A percentile compares a stretch with the other conserved stretches of the same genome.
phyloP scores from a whole-genome alignment of 331 rosid genomes.

The Malus hybrid region DNA sequence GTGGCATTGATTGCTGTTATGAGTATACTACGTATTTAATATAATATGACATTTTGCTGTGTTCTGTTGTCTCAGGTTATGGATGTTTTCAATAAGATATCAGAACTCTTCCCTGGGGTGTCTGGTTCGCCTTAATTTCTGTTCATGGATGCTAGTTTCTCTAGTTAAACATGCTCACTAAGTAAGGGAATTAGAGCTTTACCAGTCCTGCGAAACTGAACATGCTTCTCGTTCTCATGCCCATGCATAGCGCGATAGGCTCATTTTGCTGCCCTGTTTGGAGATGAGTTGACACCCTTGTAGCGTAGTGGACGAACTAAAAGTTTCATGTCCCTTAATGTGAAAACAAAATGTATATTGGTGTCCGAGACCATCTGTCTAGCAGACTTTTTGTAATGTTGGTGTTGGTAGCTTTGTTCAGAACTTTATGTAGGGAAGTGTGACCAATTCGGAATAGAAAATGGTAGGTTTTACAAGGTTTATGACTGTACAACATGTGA shows the following conservation, averaged over 20 bases:
- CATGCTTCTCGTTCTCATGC: not conserved
- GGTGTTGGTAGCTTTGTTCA: not conserved
- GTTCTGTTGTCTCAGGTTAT: constrained; percentile 50
- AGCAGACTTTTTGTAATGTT: constrained; percentile 1
- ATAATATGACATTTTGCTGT: not conserved
- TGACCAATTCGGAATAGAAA: not conserved
- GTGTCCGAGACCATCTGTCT: not conserved
- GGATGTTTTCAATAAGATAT: constrained; percentile 87
- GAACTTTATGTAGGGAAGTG: not conserved
- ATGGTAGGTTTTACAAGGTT: not conserved
- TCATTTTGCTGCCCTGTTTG: not conserved
- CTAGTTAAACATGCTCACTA: not conserved
- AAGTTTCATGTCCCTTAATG: not conserved
- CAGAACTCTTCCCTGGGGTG: constrained; percentile 92
- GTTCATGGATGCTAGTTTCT: not conserved
- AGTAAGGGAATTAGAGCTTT: not conserved
- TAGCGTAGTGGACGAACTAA: not conserved
- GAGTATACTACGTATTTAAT: not conserved
- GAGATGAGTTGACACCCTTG: not conserved
- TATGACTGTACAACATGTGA: not conserved
- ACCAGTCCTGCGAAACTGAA: not conserved
- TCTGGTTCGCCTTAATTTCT: constrained; percentile 55
- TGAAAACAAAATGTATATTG: not conserved
- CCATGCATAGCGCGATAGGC: not conserved
- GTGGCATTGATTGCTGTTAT: not conserved